phyloP scores from a whole-genome alignment of 202 grass and related monocot genomes.

The Panicum hallii region DNA sequence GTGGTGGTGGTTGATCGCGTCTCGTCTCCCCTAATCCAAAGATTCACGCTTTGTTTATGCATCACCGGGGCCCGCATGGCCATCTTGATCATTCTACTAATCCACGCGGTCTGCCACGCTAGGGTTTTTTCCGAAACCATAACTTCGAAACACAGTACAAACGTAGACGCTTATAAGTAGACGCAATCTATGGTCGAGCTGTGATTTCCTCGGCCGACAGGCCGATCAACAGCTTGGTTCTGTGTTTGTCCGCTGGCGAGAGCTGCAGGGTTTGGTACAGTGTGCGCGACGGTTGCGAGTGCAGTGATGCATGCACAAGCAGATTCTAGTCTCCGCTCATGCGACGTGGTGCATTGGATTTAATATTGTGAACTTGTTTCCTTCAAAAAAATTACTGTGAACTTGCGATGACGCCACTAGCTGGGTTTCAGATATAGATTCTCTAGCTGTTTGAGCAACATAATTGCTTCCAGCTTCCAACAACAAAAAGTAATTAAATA shows the following conservation, averaged over 20 bases:
- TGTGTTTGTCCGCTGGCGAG: neutral
- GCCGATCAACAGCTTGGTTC: neutral
- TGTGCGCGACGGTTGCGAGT: neutral
- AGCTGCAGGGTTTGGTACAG: neutral
- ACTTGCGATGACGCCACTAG: no score
- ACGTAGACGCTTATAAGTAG: no score
- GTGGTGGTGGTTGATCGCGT: neutral
- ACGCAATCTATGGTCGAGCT: neutral
- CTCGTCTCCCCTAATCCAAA: neutral
- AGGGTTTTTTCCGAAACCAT: no score
- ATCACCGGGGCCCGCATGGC: neutral
- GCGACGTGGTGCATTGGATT: neutral
- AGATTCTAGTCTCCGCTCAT: neutral
- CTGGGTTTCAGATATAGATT: no score
- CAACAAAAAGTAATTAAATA: no score
- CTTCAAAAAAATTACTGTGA: neutral
- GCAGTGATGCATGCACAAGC: neutral
- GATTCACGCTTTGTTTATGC: neutral
- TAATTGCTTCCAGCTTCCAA: neutral
- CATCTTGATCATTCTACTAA: neutral
- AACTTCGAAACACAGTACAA: no score
- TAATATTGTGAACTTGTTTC: no score
- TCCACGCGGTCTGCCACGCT: slow-evolving; percentile 22
- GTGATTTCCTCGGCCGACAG: slow-evolving; percentile 12
- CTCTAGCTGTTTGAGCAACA: neutral